Percentiles rank a stretch among this genome's conserved stretches.
phyloP scores from a whole-genome alignment of 2,329 filamentous ascomycete species.

The Aspergillus spinulosporus region DNA sequence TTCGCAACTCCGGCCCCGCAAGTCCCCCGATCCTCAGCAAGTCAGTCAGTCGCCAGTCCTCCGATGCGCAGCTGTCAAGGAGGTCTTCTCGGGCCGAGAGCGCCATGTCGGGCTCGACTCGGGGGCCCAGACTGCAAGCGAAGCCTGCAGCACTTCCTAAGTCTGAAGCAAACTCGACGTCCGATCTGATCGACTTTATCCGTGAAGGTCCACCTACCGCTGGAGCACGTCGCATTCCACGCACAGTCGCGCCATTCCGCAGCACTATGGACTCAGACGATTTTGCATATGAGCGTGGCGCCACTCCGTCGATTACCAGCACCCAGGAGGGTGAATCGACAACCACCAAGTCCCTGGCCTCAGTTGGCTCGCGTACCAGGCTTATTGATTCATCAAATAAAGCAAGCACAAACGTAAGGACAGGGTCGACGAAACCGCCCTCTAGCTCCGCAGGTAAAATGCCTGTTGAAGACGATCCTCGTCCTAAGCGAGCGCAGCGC shows the following conservation, averaged over 20 bases:
- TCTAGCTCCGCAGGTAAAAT: not conserved
- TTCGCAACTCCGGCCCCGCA: slow-evolving; percentile 76
- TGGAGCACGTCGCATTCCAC: slow-evolving; percentile 71
- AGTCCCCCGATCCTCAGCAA: slow-evolving; percentile 17
- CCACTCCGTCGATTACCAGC: slow-evolving; percentile 42
- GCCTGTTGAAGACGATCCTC: slow-evolving; percentile 27
- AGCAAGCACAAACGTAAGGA: slow-evolving; percentile 28
- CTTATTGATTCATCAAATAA: slow-evolving; percentile 49
- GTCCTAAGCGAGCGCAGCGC: slow-evolving; percentile 70
- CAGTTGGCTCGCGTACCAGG: slow-evolving; percentile 71
- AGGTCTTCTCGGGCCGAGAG: slow-evolving; percentile 20
- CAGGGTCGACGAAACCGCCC: slow-evolving; percentile 22
- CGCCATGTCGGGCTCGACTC: slow-evolving; percentile 21
- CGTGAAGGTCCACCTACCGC: slow-evolving; percentile 73
- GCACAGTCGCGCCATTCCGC: slow-evolving; percentile 80
- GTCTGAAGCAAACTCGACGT: slow-evolving; percentile 61
- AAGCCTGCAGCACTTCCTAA: slow-evolving; percentile 67
- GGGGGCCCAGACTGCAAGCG: slow-evolving; percentile 60
- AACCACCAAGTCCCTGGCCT: slow-evolving; percentile 53
- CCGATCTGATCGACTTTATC: slow-evolving; percentile 94
- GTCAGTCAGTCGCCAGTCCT: slow-evolving; percentile 15
- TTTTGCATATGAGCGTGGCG: slow-evolving; percentile 40
- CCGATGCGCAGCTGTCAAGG: slow-evolving; percentile 21
- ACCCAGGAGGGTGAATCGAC: slow-evolving; percentile 55
- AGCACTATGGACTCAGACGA: slow-evolving; percentile 85